Percentiles rank a stretch among this genome's conserved stretches.
phyloP scores from a whole-genome alignment of 1,139 yeast genomes.

The Suhomyces wounanorum region DNA sequence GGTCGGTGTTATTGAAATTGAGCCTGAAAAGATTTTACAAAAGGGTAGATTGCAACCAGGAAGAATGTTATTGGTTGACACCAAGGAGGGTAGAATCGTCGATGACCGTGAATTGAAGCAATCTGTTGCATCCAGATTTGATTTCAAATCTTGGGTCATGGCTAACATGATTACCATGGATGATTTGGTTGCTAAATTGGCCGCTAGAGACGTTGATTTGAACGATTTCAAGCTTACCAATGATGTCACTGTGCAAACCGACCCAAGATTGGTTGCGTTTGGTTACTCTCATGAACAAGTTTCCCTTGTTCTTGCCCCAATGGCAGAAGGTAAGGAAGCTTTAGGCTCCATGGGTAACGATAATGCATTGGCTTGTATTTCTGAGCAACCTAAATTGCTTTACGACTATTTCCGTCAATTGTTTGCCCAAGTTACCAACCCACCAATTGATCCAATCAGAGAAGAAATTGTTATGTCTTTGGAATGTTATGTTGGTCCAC shows the following conservation, averaged over 20 bases:
- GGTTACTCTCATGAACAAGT: conserved; percentile 95
- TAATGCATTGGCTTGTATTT: conserved; percentile 92
- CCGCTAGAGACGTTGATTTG: conserved; percentile 46
- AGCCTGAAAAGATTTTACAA: conserved; percentile 76
- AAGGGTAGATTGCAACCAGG: conserved; percentile 98
- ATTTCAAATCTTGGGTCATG: conserved; percentile 90
- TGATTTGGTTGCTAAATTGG: conserved; percentile 65
- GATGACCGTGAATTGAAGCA: conserved; percentile 88
- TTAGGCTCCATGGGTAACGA: conserved; percentile 99
- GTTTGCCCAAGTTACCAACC: conserved; percentile 98
- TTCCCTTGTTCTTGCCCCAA: conserved; percentile 80
- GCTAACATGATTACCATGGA: conserved; percentile 84
- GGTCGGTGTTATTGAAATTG: conserved; percentile 93
- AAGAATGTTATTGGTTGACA: conserved; percentile 92
- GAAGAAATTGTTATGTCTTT: conserved; percentile 96
- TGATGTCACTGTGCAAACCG: conserved; percentile 62
- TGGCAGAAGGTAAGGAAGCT: conserved; percentile 96
- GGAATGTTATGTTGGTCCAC: conserved; percentile 97
- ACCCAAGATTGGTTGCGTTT: conserved; percentile 81
- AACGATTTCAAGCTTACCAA: conserved; percentile 12
- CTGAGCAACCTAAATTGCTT: conserved; percentile 86
- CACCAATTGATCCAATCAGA: conserved; percentile 97
- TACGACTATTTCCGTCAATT: conserved; percentile 95
- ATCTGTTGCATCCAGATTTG: conserved; percentile 80
- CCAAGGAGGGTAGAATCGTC: conserved; percentile 87